Conservation (phyloP, 345 rosid species). For the Mangifera indica region DNA sequence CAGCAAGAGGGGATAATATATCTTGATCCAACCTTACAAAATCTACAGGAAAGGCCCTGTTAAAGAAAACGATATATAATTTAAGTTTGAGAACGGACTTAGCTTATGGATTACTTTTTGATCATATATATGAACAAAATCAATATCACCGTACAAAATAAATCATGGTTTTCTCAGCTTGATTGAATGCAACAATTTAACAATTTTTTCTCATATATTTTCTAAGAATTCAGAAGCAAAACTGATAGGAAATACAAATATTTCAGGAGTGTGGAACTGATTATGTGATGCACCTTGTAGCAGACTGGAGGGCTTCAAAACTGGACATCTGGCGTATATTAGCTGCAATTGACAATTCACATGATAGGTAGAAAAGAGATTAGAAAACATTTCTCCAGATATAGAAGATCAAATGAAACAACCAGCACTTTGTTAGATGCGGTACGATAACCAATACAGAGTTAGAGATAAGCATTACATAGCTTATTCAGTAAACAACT, state of each 20-base stretch:
- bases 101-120: neutral
- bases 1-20: conserved; percentile 85
- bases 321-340: conserved; percentile 32
- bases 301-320: conserved; percentile 34
- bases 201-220: neutral
- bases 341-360: conserved; percentile 29
- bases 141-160: neutral
- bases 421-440: neutral
- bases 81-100: neutral
- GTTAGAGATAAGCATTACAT: neutral
- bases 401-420: neutral
- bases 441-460: neutral
- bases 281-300: conserved; percentile 27
- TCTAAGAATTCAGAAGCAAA: conserved; percentile 3
- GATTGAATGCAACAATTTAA: neutral
- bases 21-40: conserved; percentile 91
- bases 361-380: neutral
- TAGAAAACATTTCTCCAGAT: neutral
- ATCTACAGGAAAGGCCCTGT: conserved; percentile 39
- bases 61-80: conserved; percentile 5
- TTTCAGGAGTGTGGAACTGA: conserved; percentile 9
- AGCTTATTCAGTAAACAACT: neutral
- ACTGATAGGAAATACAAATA: neutral
- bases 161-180: conserved; percentile 1
- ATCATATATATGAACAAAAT: neutral